Conservation (phyloP, 139 green algal genomes). For the Volvox reticuliferus region DNA sequence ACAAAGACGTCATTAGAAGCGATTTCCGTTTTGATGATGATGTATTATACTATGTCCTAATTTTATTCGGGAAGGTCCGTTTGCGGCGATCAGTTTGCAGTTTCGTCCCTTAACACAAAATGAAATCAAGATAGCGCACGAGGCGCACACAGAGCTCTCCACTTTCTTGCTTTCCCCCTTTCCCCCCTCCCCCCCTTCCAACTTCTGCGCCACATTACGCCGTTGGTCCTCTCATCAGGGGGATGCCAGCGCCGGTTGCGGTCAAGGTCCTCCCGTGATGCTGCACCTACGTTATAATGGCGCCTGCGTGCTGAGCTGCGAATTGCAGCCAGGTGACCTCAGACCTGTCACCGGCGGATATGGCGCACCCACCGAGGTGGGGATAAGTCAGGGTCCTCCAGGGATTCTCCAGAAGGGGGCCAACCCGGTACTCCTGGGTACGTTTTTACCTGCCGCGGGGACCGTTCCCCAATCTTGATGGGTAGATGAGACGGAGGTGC, state of each 20-base stretch:
- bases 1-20: too few species aligned
- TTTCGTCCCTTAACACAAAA: too few species aligned
- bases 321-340: not conserved
- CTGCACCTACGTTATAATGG: slow-evolving; percentile 14
- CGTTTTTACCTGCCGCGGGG: too few species aligned
- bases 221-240: not conserved
- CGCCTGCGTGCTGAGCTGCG: not conserved
- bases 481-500: too few species aligned
- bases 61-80: too few species aligned
- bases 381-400: too few species aligned
- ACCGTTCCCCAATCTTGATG: too few species aligned
- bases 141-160: not conserved
- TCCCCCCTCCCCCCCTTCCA: not conserved
- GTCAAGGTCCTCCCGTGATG: not conserved
- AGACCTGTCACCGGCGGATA: not conserved
- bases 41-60: too few species aligned
- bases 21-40: too few species aligned
- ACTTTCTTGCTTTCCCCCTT: not conserved
- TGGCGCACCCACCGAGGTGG: not conserved
- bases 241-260: not conserved
- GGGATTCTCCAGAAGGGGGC: too few species aligned
- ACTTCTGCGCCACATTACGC: not conserved
- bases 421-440: too few species aligned
- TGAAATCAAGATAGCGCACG: not conserved
- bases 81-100: too few species aligned